phyloP scores from a whole-genome alignment of 192 early-diverging fungal genomes.

The Phycomyces nitens region DNA sequence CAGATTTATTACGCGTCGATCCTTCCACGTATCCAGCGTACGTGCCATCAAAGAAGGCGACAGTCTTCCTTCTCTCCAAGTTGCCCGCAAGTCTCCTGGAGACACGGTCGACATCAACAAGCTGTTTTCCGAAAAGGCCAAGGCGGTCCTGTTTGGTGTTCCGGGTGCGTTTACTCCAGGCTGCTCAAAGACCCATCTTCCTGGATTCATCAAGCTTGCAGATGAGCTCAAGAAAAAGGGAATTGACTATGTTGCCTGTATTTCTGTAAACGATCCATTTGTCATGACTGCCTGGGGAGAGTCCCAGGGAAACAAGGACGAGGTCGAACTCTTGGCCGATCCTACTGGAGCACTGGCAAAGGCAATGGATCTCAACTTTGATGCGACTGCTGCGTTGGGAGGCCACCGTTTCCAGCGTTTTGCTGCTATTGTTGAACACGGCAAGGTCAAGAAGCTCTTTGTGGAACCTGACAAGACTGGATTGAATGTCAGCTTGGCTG shows the following conservation, averaged over 20 bases:
- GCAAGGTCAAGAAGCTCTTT: constrained; percentile 22
- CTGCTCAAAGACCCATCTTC: constrained; percentile 56
- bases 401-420: constrained; percentile 49
- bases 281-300: constrained; percentile 58
- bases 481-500: constrained; percentile 42
- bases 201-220: constrained; percentile 48
- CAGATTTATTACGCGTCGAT: constrained; percentile 10
- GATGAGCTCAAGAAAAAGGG: constrained; percentile 45
- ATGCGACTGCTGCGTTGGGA: constrained; percentile 55
- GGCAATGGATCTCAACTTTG: constrained; percentile 52
- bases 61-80: constrained; percentile 20
- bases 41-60: constrained; percentile 26
- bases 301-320: constrained; percentile 26
- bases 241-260: constrained; percentile 53
- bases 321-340: constrained; percentile 54
- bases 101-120: constrained; percentile 39
- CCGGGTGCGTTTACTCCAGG: constrained; percentile 69
- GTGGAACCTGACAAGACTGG: constrained; percentile 55
- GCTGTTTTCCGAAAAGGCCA: constrained; percentile 38
- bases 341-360: constrained; percentile 48
- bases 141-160: constrained; percentile 43
- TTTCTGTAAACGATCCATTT: constrained; percentile 54
- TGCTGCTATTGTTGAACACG: constrained; percentile 47
- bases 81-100: constrained; percentile 41
- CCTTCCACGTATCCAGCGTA: constrained; percentile 10